Conservation (phyloP, 768 basidiomycete genomes). For the Gymnopilus dilepis region DNA sequence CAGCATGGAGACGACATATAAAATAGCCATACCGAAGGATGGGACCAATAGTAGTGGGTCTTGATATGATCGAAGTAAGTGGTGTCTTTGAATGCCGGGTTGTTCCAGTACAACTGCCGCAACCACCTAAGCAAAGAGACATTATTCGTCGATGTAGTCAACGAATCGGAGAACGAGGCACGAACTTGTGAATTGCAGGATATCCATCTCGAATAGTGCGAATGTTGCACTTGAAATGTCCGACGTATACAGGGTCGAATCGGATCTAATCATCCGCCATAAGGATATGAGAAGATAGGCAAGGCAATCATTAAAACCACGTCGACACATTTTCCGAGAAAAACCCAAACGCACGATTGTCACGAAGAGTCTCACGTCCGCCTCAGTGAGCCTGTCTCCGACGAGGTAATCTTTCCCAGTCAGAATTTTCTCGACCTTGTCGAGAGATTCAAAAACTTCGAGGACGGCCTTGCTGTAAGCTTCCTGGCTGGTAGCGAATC, state of each 20-base stretch:
- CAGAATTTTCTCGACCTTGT: slow-evolving; percentile 79
- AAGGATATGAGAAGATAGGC: neutral
- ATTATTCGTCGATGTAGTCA: neutral
- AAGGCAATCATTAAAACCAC: neutral
- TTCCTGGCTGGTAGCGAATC: slow-evolving; percentile 81
- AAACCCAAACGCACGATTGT: slow-evolving; percentile 70
- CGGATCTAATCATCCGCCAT: slow-evolving; percentile 56
- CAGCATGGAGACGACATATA: neutral
- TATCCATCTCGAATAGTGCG: slow-evolving; percentile 86
- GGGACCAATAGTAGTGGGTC: slow-evolving; percentile 74
- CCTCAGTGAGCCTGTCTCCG: slow-evolving; percentile 83
- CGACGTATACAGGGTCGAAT: slow-evolving; percentile 89
- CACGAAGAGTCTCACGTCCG: slow-evolving; percentile 88
- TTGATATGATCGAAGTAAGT: slow-evolving; percentile 93
- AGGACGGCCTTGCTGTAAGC: slow-evolving; percentile 83
- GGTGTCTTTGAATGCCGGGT: slow-evolving; percentile 82
- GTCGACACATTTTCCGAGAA: neutral
- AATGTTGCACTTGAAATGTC: slow-evolving; percentile 95
- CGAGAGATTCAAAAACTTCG: slow-evolving; percentile 79
- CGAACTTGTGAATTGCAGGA: slow-evolving; percentile 75
- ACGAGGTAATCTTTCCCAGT: slow-evolving; percentile 83
- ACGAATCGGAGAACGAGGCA: slow-evolving; percentile 5
- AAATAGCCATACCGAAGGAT: slow-evolving; percentile 41
- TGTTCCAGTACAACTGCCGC: slow-evolving; percentile 90
- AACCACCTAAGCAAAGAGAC: slow-evolving; percentile 62